Base-by-base conservation (phyloP, 73 alveolate genomes). In the Paramecium caudatum region DNA sequence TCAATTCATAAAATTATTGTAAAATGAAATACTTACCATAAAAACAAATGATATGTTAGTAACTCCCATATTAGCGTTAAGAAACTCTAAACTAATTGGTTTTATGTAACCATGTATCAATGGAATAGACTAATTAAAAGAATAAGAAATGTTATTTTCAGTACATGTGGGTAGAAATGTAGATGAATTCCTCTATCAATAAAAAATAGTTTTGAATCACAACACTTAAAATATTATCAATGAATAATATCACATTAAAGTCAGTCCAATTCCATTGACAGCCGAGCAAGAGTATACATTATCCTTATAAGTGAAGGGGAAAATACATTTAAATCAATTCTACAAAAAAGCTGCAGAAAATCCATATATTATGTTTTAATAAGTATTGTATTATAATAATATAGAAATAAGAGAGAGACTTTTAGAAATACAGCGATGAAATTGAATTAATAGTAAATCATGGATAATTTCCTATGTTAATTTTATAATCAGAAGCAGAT, bases 51-150 rank as follows among this genome's bases (percentile, higher is more conserved):
- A 55, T 27, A 55, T 55, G 23, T 27, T 55, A 10, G 19, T 23
- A 2, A 55, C 43, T 10, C 7, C 80, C 30, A 23, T 55, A 8
- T 23, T 27, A 55, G 80, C 12, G 16, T 2, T 10, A 10, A 37
- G 80, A 8, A 55, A 55, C 7, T 55, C 46, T 10, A 55, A 55
- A 55, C 30, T 55, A 55, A 19, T 55, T 55, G 80, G 80, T 9
- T 55, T 55, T 55, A 55, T 55, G 45, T 23, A 19, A 55, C 43
- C 80, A 4, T 55, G 80, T 55, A 19, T 55, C 30, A 55, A 55
- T 55, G 45, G 41, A 10, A 55, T 55, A 7, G 45, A 55, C 30
- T 55, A 55, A 55, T 27, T 55, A 23, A 6, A 55, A 19, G 80
- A 55, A 55, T 23, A 55, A 55, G 17, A 37, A 23, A 9, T 55